phyloP scores from a whole-genome alignment of 208 protist genomes.

The Crithidia bombi region DNA sequence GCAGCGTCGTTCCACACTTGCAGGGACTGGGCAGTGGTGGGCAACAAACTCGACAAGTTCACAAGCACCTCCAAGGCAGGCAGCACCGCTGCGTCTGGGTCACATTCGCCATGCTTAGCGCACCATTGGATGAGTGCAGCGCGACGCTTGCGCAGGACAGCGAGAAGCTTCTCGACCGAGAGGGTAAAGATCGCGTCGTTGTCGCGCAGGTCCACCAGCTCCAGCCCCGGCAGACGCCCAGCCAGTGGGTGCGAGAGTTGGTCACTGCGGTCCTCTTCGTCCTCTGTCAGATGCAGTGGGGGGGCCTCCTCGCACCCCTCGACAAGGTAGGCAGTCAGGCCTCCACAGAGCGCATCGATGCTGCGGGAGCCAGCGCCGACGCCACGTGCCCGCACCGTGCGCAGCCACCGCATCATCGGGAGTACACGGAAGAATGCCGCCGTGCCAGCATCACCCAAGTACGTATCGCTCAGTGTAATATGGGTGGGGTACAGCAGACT shows the following conservation, averaged over 20 bases:
- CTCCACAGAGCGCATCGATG: constrained; percentile 35
- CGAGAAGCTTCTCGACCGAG: constrained; percentile 19
- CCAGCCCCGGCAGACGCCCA: constrained; percentile 28
- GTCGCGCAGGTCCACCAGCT: constrained; percentile 29
- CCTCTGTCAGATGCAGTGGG: neutral
- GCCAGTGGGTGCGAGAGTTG: constrained; percentile 10
- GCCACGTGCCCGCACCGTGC: constrained; percentile 43
- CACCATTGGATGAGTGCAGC: constrained; percentile 23
- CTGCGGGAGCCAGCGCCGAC: constrained; percentile 50
- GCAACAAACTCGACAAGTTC: constrained; percentile 6
- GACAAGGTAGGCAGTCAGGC: constrained; percentile 17
- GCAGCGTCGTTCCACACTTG: constrained; percentile 25
- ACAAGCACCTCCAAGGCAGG: constrained; percentile 30
- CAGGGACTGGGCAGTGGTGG: constrained; percentile 9
- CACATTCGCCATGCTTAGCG: neutral
- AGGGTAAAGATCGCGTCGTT: constrained; percentile 26
- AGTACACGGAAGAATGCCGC: constrained; percentile 69
- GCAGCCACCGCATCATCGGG: constrained; percentile 71
- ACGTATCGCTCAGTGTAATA: constrained; percentile 56
- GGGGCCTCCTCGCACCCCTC: constrained; percentile 22
- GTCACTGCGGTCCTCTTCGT: neutral
- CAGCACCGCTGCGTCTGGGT: constrained; percentile 4
- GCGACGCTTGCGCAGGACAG: constrained; percentile 18
- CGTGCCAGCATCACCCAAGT: constrained; percentile 71
- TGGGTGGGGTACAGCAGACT: constrained; percentile 40